Evolutionary conservation across 305 asterid genomes (phyloP).

Genomic region (Striga hermonthica): DNA sequence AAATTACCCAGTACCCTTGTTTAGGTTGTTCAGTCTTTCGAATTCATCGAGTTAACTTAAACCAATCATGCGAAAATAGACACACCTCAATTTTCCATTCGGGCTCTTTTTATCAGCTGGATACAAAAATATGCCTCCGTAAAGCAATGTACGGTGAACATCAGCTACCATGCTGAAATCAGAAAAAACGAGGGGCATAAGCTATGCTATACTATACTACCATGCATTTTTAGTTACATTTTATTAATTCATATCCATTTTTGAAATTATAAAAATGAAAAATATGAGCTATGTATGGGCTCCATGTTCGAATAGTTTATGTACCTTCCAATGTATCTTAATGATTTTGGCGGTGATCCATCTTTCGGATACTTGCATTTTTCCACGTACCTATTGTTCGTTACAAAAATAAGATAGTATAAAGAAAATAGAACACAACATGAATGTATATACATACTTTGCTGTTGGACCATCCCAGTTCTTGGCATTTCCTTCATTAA

Average conservation of each 20-base stretch:
- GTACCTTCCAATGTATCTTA: constrained; percentile 97
- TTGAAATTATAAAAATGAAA: no score
- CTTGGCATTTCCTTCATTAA: constrained; percentile 91
- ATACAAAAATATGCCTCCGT: constrained; percentile 94
- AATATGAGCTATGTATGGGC: no score
- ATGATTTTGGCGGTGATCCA: constrained; percentile 85
- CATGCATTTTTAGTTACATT: no score
- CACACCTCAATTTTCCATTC: constrained; percentile 75
- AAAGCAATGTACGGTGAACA: constrained; percentile 95
- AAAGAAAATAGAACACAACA: not conserved
- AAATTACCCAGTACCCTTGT: not conserved
- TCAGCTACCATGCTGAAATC: constrained; percentile 89
- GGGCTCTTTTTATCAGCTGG: constrained; percentile 99
- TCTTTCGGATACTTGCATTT: constrained; percentile 86
- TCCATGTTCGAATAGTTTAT: not conserved
- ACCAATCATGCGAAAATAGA: constrained; percentile 7
- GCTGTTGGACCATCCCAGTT: constrained; percentile 93
- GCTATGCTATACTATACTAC: no score
- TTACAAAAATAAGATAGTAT: constrained; percentile 20
- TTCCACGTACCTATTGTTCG: constrained; percentile 63
- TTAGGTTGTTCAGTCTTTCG: no score
- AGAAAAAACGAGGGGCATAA: not conserved
- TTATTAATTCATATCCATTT: no score
- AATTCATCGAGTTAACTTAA: not conserved
- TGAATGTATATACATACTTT: constrained; percentile 44